Conservation (phyloP, 2,329 filamentous ascomycete genomes). For the Penicillium sp. region DNA sequence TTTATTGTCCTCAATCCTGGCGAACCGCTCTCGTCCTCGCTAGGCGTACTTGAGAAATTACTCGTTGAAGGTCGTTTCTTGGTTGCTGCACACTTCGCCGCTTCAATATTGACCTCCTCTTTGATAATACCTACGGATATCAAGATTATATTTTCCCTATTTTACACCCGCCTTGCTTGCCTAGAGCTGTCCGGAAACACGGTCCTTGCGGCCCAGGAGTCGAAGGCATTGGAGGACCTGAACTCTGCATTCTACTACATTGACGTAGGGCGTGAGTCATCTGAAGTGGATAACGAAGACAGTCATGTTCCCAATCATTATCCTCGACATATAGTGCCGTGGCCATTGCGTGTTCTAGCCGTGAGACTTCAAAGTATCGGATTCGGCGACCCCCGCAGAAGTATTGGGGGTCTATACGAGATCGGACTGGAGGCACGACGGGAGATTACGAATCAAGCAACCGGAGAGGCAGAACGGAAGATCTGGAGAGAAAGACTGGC, state of each 20-base stretch:
- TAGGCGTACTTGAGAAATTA: conserved; percentile 59
- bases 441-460: conserved; percentile 53
- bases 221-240: conserved; percentile 62
- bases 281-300: conserved; percentile 53
- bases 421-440: conserved; percentile 74
- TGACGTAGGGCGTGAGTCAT: conserved; percentile 27
- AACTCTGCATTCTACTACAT: conserved; percentile 56
- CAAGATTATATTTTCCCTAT: conserved; percentile 68
- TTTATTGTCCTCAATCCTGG: conserved; percentile 62
- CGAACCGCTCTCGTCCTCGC: conserved; percentile 50
- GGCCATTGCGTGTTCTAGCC: conserved; percentile 78
- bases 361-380: conserved; percentile 83
- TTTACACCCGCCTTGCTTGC: conserved; percentile 80
- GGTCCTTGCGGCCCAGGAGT: conserved; percentile 65
- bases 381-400: conserved; percentile 78
- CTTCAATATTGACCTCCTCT: conserved; percentile 44
- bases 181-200: conserved; percentile 75
- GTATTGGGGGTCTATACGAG: conserved; percentile 88
- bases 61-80: conserved; percentile 75
- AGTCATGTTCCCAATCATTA: conserved; percentile 61
- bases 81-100: conserved; percentile 62
- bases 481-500: conserved; percentile 71
- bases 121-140: conserved; percentile 52
- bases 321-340: conserved; percentile 75
- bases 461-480: conserved; percentile 56